Evolutionary conservation across 257 asterid species (phyloP).

Genomic region (Gentiana macrophylla): DNA sequence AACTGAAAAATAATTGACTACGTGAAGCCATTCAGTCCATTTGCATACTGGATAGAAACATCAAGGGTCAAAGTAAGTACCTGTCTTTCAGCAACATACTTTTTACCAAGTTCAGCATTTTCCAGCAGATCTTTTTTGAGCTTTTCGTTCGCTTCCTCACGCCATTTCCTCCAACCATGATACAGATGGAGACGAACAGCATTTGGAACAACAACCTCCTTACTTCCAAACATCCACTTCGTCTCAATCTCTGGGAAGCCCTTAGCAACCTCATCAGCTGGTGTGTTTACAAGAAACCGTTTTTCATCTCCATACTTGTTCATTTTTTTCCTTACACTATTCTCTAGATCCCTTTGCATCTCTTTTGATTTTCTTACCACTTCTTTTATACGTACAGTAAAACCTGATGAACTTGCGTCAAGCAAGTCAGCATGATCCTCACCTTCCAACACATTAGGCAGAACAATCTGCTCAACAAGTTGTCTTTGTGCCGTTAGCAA

Average conservation of each 20-base stretch:
- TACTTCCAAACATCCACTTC: constrained; percentile 89
- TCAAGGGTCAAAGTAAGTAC: constrained; percentile 28
- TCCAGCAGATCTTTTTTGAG: constrained; percentile 57
- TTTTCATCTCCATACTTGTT: constrained; percentile 67
- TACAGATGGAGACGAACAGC: constrained; percentile 49
- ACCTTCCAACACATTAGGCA: constrained; percentile 46
- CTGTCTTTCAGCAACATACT: constrained; percentile 86
- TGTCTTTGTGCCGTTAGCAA: constrained; percentile 67
- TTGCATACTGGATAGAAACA: not conserved
- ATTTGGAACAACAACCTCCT: constrained; percentile 70
- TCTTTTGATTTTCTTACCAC: constrained; percentile 55
- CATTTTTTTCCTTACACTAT: constrained; percentile 54
- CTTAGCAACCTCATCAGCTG: constrained; percentile 75
- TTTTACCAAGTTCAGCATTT: constrained; percentile 67
- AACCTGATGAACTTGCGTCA: constrained; percentile 35
- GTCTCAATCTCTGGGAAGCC: constrained; percentile 84
- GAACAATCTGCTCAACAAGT: constrained; percentile 52
- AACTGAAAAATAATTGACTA: not conserved
- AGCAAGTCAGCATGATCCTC: constrained; percentile 40
- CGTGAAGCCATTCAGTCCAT: not conserved
- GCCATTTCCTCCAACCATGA: constrained; percentile 95
- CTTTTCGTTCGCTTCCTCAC: constrained; percentile 59
- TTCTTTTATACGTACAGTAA: constrained; percentile 53
- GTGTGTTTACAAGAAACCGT: constrained; percentile 56
- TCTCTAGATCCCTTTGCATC: constrained; percentile 71